Evolutionary conservation across 31 red algal species (phyloP), one percentile per base, ranked within the genome.

Genomic region (Endocladia muricata): DNA sequence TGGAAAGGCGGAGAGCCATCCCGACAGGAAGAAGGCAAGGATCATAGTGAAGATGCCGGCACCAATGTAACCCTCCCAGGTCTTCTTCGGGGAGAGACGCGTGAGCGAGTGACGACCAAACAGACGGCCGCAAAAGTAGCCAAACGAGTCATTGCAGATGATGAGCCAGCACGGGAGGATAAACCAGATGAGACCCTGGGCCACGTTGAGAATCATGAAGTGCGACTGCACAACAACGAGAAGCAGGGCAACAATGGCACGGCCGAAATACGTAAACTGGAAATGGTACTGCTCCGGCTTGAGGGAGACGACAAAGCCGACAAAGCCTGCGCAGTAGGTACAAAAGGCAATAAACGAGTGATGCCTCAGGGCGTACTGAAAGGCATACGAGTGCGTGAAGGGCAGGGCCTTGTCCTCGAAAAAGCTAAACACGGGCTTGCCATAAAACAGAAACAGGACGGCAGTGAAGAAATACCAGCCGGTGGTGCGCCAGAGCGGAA

Each of bases 21-120:
- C 80, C 22, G 92, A 76, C 21, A 98, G 73, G 47, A 84, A 92
- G 40, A 80, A 86, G 22, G 85, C 96, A 42, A 85, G 66, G 32
- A 98, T 66, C 79, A 94, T 81, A n/a, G 96, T 98, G 28, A 87
- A 89, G 38, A 89, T 74, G 33, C 79, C 96, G 37, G 91, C 96
- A 19, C 92, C 91, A 74, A 98, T 98, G 51, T 90, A 95, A 11
- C 96, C 96, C 63, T 98, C 96, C 96, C 91, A 94, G 21, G 96
- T 98, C 82, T 98, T 98, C 57, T 98, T 98, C 23, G 96, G 96
- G 3, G 86, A 91, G 41, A 98, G 77, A 1, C 63, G 34, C 30
- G 88, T 92, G 33, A 98, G 73, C 34, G 82, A 79, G 60, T 84
- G 85, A 8, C 75, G 69, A 22, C 96, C 96, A 76, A 98, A 92